A percentile compares a stretch with the other conserved stretches of the same genome.
These are phyloP conservation scores for Onygena corvina DNA, from an alignment of 2,329 filamentous ascomycete species.

Conservation along the genomic window DNA sequence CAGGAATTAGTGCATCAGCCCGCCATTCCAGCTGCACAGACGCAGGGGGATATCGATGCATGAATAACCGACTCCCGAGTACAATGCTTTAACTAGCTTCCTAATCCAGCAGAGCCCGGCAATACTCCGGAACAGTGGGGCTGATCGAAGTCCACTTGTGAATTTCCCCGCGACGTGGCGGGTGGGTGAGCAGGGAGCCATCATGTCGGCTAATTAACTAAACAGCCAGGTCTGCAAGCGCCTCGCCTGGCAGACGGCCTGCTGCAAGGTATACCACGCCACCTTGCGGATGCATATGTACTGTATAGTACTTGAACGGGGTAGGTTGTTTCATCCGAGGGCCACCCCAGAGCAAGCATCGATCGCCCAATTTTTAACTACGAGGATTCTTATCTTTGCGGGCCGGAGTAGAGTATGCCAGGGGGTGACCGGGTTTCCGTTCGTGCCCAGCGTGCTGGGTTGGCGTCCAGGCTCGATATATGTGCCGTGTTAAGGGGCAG, in stretches of 20 bases:
- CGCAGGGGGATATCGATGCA: no score
- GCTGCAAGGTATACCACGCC: neutral
- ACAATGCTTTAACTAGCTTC: slow-evolving; percentile 2
- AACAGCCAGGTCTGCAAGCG: neutral
- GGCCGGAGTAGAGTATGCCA: neutral
- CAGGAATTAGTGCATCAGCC: no score
- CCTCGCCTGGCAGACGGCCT: neutral
- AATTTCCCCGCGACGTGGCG: no score
- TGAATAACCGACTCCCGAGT: neutral
- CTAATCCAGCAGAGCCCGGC: neutral
- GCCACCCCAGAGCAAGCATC: neutral
- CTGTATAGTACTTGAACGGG: neutral
- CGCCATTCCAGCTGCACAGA: no score
- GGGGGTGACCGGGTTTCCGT: neutral
- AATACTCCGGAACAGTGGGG: neutral
- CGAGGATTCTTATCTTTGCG: neutral
- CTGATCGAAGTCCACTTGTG: neutral
- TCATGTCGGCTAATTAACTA: neutral
- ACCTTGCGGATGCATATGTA: no score
- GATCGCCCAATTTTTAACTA: neutral
- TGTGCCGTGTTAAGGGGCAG: no score
- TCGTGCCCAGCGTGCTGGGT: neutral
- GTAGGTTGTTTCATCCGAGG: neutral
- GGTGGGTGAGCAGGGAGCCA: neutral
- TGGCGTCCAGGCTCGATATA: neutral